Conservation (phyloP, 179 eudicot species). For the Gypsophila paniculata region DNA sequence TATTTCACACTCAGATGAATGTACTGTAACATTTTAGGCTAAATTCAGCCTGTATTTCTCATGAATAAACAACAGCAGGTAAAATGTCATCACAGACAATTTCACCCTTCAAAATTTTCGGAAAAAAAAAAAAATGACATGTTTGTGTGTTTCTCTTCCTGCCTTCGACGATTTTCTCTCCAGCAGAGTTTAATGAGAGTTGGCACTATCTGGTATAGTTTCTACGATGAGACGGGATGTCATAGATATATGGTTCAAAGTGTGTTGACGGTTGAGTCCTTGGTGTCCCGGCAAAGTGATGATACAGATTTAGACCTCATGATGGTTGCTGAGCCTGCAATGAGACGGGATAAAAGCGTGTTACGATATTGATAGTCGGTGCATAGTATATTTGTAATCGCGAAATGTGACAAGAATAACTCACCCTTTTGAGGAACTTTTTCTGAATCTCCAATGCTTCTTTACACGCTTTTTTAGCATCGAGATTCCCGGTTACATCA, state of each 20-base stretch:
- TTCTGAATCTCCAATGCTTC: conserved; percentile 43
- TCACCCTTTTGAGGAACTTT: conserved; percentile 41
- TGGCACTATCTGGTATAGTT: not conserved
- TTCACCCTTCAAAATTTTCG: conserved; percentile 6
- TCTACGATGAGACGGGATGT: not conserved
- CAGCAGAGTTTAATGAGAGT: not conserved
- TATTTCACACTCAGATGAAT: conserved; percentile 7
- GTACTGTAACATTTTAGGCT: not conserved
- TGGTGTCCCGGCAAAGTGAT: conserved; percentile 4
- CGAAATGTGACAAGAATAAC: not conserved
- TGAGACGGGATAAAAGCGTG: not conserved
- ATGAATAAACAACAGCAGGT: not conserved
- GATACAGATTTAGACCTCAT: conserved; percentile 11
- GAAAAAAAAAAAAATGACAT: conserved; percentile 11
- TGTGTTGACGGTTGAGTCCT: not conserved
- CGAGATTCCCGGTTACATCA: conserved; percentile 41
- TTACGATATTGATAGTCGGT: not conserved
- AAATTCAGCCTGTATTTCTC: not conserved
- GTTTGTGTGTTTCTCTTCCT: not conserved
- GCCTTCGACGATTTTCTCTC: not conserved
- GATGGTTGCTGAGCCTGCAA: conserved; percentile 30
- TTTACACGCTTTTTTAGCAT: conserved; percentile 44
- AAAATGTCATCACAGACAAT: conserved; percentile 2
- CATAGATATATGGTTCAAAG: not conserved
- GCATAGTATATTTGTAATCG: not conserved